phyloP scores from a whole-genome alignment of 495 filamentous ascomycete genomes.

The Talaromyces thailandensis region DNA sequence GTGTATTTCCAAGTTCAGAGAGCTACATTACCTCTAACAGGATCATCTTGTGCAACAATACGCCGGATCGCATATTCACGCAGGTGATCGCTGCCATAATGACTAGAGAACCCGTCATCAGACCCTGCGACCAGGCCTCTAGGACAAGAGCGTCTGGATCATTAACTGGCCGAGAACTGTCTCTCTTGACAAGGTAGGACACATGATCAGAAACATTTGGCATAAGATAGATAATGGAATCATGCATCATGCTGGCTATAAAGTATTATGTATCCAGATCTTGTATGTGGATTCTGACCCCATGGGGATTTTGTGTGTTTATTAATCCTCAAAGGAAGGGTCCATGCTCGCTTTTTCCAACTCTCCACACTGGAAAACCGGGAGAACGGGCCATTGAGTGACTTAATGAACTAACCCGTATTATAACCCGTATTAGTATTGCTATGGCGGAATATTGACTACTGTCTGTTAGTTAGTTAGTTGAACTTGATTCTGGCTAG shows the following conservation, averaged over 20 bases:
- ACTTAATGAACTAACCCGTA: too few relatives aligned
- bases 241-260: not conserved
- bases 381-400: too few relatives aligned
- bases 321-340: too few relatives aligned
- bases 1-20: not conserved
- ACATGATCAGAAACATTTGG: not conserved
- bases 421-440: too few relatives aligned
- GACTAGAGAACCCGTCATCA: constrained; percentile 21
- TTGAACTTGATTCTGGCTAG: too few relatives aligned
- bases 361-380: too few relatives aligned
- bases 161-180: constrained; percentile 1
- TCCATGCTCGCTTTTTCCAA: too few relatives aligned
- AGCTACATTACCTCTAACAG: constrained; percentile 18
- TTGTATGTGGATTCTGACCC: not conserved
- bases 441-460: too few relatives aligned
- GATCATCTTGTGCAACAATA: constrained; percentile 25
- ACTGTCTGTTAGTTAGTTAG: too few relatives aligned
- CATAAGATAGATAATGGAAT: not conserved
- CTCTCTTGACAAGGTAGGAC: not conserved
- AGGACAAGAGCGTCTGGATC: constrained; percentile 17
- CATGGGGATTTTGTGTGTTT: too few relatives aligned
- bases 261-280: not conserved
- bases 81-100: constrained; percentile 20
- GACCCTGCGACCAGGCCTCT: constrained; percentile 25
- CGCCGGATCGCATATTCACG: constrained; percentile 20